A percentile compares a stretch with the other conserved stretches of the same genome.
phyloP scores from a whole-genome alignment of 345 rosid genomes.

The Noccaea bulbosa region DNA sequence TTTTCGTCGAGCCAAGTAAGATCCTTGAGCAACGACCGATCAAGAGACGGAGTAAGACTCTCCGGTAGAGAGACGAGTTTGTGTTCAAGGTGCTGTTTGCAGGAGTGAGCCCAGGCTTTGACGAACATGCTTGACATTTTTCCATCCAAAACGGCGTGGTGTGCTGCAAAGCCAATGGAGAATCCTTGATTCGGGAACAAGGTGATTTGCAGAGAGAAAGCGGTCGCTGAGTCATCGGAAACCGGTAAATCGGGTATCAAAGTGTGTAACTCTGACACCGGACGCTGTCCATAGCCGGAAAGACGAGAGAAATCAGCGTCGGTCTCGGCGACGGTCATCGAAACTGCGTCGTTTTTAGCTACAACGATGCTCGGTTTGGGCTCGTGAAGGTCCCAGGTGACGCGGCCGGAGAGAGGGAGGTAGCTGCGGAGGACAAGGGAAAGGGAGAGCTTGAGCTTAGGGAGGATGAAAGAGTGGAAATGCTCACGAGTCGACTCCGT shows the following conservation, averaged over 20 bases:
- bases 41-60: conserved; percentile 32
- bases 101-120: conserved; percentile 46
- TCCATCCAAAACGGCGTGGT: conserved; percentile 41
- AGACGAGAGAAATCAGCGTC: conserved; percentile 34
- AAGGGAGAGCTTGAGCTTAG: conserved; percentile 46
- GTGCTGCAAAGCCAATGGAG: conserved; percentile 24
- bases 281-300: conserved; percentile 7
- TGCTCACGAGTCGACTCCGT: conserved; percentile 10
- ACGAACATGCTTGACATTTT: conserved; percentile 25
- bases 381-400: conserved; percentile 30
- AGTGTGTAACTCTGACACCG: conserved; percentile 23
- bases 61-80: conserved; percentile 1
- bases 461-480: conserved; percentile 42
- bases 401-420: conserved; percentile 45
- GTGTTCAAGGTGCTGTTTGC: conserved; percentile 1
- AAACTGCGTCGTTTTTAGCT: conserved; percentile 37
- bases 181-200: conserved; percentile 37
- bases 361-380: conserved; percentile 36
- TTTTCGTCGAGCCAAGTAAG: conserved; percentile 15
- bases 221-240: conserved; percentile 14
- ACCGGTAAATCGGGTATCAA: conserved; percentile 17
- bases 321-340: conserved; percentile 35
- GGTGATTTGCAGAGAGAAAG: conserved; percentile 38
- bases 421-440: conserved; percentile 41
- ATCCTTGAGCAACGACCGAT: conserved; percentile 32